Percentiles rank a stretch among this genome's conserved stretches.
Conservation (phyloP, 176 grass and related monocot genomes). For the Eragrostis nindensis region DNA sequence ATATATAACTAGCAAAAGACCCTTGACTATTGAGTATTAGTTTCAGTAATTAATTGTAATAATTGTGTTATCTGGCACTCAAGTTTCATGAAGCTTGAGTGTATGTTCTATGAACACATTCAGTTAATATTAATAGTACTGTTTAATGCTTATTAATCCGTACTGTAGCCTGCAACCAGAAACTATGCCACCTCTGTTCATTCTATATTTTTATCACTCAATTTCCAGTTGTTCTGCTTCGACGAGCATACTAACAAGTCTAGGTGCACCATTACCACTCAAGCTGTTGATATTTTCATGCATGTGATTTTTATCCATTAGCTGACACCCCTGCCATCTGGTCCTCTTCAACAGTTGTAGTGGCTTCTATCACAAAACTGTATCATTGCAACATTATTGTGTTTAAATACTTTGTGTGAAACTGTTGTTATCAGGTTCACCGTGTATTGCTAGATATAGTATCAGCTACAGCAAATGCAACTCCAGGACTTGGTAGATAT, state of each 20-base stretch:
- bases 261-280: background rate
- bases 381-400: background rate
- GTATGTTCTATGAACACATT: background rate
- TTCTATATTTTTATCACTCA: background rate
- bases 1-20: background rate
- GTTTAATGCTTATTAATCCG: constrained; percentile 3
- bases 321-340: background rate
- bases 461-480: constrained; percentile 84
- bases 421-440: constrained; percentile 65
- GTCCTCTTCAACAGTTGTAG: background rate
- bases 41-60: constrained; percentile 10
- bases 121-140: background rate
- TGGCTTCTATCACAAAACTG: background rate
- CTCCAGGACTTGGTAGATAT: constrained; percentile 88
- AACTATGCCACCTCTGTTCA: background rate
- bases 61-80: background rate
- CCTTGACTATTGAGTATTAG: background rate
- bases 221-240: constrained; percentile 21
- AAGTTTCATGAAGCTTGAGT: background rate
- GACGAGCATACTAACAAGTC: background rate
- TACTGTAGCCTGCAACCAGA: background rate
- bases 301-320: background rate
- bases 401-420: background rate
- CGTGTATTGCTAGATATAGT: constrained; percentile 91
- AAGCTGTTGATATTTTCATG: background rate